Percentiles rank a stretch among this genome's conserved stretches.
phyloP scores from a whole-genome alignment of 305 asterid species.

The Solanum hybrid region DNA sequence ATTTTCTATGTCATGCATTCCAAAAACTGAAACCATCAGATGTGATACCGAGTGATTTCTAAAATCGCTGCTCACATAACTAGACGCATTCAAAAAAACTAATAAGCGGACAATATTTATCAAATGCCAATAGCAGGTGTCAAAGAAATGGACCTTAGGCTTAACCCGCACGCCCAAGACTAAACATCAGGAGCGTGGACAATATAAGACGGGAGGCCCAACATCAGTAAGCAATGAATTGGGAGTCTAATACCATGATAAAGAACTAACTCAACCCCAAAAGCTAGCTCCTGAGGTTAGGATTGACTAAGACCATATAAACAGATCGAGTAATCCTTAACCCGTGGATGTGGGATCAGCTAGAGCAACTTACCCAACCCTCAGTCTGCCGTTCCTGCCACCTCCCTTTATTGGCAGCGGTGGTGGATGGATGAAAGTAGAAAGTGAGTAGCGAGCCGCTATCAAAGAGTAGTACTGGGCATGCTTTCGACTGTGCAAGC shows the following conservation, averaged over 20 bases:
- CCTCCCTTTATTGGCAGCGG: constrained; percentile 60
- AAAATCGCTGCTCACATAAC: constrained; percentile 94
- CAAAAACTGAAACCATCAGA: constrained; percentile 97
- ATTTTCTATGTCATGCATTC: constrained; percentile 73
- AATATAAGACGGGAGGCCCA: no score
- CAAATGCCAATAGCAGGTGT: no score
- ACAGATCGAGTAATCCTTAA: no score
- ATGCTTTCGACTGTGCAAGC: constrained; percentile 60
- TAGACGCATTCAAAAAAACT: constrained; percentile 9
- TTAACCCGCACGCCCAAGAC: no score
- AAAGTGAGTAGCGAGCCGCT: constrained; percentile 80
- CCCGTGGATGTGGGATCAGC: no score
- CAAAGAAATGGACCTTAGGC: no score
- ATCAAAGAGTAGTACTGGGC: constrained; percentile 83
- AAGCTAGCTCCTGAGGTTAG: no score
- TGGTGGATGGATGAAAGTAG: constrained; percentile 76
- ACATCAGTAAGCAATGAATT: no score
- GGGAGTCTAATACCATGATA: no score
- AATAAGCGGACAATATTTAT: not conserved
- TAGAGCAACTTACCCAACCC: constrained; percentile 52
- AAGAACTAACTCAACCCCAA: no score
- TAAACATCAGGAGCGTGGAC: no score
- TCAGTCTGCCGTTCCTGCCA: constrained; percentile 56
- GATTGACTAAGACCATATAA: no score
- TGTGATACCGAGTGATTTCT: constrained; percentile 92